phyloP scores from a whole-genome alignment of 805 yeast species.

The Wickerhamomyces alni region DNA sequence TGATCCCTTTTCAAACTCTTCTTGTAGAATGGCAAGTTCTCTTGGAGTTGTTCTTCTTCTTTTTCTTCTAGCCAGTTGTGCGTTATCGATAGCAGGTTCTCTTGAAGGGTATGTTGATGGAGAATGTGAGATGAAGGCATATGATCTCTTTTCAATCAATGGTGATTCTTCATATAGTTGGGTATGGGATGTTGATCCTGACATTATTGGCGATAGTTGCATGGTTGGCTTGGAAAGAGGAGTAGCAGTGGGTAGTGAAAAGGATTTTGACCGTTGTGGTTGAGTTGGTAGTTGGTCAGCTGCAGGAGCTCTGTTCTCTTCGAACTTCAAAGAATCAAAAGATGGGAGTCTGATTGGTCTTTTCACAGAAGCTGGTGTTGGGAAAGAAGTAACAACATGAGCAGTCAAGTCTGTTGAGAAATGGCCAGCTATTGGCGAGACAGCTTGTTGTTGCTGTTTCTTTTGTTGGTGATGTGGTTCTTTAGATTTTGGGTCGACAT shows the following conservation, averaged over 20 bases:
- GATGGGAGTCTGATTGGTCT: conserved; percentile 24
- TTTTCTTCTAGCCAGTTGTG: conserved; percentile 89
- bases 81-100: conserved; percentile 82
- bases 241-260: not conserved
- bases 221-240: not conserved
- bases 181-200: not conserved
- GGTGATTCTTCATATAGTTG: conserved; percentile 12
- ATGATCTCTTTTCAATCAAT: conserved; percentile 32
- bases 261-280: conserved; percentile 6
- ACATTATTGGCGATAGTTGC: not conserved
- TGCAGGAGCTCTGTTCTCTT: conserved; percentile 1
- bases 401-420: conserved; percentile 5
- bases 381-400: conserved; percentile 1
- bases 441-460: too few relatives aligned
- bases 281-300: not conserved
- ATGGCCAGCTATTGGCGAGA: too few relatives aligned
- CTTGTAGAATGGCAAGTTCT: conserved; percentile 75
- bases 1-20: conserved; percentile 67
- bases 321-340: conserved; percentile 19
- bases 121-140: conserved; percentile 91
- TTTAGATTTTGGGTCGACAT: conserved; percentile 12
- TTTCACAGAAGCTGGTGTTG: conserved; percentile 4
- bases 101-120: conserved; percentile 80
- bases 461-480: not conserved
- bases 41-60: conserved; percentile 91